Conservation (phyloP, 169 alveolate genomes). For the Plasmodium ovale region DNA sequence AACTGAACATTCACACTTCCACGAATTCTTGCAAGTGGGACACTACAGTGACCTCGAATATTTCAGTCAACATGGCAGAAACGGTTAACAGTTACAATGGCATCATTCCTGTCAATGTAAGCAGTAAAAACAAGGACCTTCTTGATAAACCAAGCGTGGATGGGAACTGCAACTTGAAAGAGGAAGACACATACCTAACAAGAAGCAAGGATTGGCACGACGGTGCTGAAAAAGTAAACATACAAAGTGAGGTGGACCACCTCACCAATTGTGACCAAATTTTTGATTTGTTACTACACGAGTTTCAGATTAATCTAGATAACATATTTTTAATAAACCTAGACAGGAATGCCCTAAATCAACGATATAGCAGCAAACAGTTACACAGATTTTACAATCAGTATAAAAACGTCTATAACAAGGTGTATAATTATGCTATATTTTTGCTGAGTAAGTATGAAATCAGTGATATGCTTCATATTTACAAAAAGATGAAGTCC, state of each 20-base stretch:
- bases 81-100: background rate
- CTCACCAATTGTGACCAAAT: background rate
- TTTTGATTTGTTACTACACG: constrained; percentile 21
- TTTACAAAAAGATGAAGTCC: constrained; percentile 32
- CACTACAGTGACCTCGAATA: background rate
- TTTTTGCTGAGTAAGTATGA: constrained; percentile 52
- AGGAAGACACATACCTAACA: background rate
- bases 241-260: background rate
- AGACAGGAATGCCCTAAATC: constrained; percentile 28
- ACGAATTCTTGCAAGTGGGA: background rate
- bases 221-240: background rate
- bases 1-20: background rate
- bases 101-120: background rate
- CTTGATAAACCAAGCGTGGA: background rate
- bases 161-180: background rate
- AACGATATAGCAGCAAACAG: constrained; percentile 33
- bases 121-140: background rate
- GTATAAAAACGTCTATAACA: constrained; percentile 46
- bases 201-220: background rate
- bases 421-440: constrained; percentile 54
- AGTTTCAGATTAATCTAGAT: constrained; percentile 39
- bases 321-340: constrained; percentile 27
- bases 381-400: constrained; percentile 23
- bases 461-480: constrained; percentile 29
- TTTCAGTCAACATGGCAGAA: background rate